A percentile compares a stretch with the other conserved stretches of the same genome.
Evolutionary conservation across 164 flowering plant species (phyloP).

Genomic region (Magnolia changhungtana): DNA sequence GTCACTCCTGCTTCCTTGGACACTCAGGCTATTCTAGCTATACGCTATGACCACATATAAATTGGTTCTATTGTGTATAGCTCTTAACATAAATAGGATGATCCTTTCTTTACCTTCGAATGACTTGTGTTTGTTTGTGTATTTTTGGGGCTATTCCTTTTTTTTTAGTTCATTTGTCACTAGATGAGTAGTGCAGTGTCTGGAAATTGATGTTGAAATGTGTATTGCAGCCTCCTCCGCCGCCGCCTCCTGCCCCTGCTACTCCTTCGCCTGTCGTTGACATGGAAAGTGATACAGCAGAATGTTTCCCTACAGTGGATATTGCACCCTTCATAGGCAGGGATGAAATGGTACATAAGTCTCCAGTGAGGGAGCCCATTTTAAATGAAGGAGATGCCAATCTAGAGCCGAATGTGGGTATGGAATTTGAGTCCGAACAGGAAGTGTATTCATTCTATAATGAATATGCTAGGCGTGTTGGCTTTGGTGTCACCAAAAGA

Average conservation of each 20-base stretch:
- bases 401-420: slow-evolving; percentile 43
- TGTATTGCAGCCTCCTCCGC: neutral
- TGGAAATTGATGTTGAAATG: neutral
- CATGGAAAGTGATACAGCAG: slow-evolving; percentile 1
- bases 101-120: neutral
- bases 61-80: neutral
- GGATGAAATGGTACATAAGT: slow-evolving; percentile 4
- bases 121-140: neutral
- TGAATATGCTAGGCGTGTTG: slow-evolving; percentile 47
- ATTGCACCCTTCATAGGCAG: neutral
- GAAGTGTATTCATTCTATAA: slow-evolving; percentile 41
- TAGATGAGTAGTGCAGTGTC: neutral
- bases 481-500: slow-evolving; percentile 42
- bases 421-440: slow-evolving; percentile 54
- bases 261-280: neutral
- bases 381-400: slow-evolving; percentile 13
- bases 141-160: neutral
- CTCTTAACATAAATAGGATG: neutral
- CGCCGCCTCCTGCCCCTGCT: neutral
- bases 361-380: neutral
- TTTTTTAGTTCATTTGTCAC: neutral
- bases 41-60: no score
- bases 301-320: neutral
- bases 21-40: no score
- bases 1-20: no score